Conservation (phyloP, 257 asterid genomes). For the Gentiana straminea region DNA sequence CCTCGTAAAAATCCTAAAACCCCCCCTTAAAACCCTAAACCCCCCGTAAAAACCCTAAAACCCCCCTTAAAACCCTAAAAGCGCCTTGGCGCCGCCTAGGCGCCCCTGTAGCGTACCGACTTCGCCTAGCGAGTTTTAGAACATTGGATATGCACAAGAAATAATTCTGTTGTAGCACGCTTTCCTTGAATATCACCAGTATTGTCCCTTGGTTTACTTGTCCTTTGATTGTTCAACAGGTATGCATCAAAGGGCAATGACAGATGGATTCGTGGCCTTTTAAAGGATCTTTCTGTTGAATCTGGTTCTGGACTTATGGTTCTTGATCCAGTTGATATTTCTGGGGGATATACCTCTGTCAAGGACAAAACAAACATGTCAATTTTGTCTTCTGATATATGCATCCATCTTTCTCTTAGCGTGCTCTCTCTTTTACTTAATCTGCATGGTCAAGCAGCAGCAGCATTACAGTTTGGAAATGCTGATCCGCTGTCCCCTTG, state of each 20-base stretch:
- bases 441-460: conserved; percentile 77
- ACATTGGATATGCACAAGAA: too few species aligned
- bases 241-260: conserved; percentile 93
- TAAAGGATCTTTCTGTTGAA: conserved; percentile 84
- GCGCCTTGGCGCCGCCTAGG: too few species aligned
- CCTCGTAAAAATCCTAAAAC: too few species aligned
- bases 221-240: conserved; percentile 33
- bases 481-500: conserved; percentile 85
- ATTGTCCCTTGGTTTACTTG: neutral
- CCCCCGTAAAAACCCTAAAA: too few species aligned
- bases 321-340: conserved; percentile 95
- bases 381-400: conserved; percentile 67
- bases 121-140: too few species aligned
- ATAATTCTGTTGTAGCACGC: too few species aligned
- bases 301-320: conserved; percentile 96
- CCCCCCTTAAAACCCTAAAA: too few species aligned
- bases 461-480: conserved; percentile 84
- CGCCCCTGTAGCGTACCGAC: too few species aligned
- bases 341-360: conserved; percentile 91
- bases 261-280: conserved; percentile 81
- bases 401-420: conserved; percentile 83
- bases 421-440: conserved; percentile 86
- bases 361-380: conserved; percentile 87
- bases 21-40: too few species aligned
- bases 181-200: too few species aligned